Base-by-base conservation (phyloP, 305 asterid species). In the Plantago coronopus region DNA sequence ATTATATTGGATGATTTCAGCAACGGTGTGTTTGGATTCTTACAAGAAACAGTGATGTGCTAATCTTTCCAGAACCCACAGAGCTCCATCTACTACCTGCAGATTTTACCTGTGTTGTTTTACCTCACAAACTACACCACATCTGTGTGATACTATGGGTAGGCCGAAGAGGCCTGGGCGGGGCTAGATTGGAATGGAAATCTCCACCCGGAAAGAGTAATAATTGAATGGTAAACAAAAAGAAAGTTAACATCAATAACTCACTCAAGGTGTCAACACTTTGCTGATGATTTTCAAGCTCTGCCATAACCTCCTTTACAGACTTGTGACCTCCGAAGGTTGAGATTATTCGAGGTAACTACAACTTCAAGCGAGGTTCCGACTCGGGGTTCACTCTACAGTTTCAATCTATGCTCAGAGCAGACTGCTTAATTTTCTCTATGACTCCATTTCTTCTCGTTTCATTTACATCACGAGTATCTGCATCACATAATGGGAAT, bases 381-480 rank as follows among this genome's bases (percentile, higher is more conserved):
- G 87, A 70, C 72, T 88, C 95, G 11, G 96, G 91, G 51, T 72
- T 80, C 75, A 83, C 95, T 10, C 70, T 57, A 4, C 98, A 95
- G 38, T 67, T 74, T 60, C 76, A 57, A 7, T 91, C 72, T 61
- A 86, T 86, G 70, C 61, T 72, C 16, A 67, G 46, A 54, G 98
- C 95, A 14, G 97, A 83, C 37, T 76, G 45, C 63, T 71, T 81
- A 71, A 76, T 86, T 77, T 86, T 84, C 67, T 84, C 84, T 27
- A 91, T 75, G 27, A 91, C 94, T 17, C 34, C 21, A 40, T 91
- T 91, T 65, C 96, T 81, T 64, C 98, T 76, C 55, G 61, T 72
- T 63, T 89, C 97, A 54, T 91, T 90, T 65, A 91, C 86, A 76
- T 91, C 98, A 3, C 98, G 88, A 59, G 95, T 80, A 64, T 91